Percentiles rank a stretch among this genome's conserved stretches.
phyloP scores from a whole-genome alignment of 495 filamentous ascomycete genomes.

The Xylaria grammica region DNA sequence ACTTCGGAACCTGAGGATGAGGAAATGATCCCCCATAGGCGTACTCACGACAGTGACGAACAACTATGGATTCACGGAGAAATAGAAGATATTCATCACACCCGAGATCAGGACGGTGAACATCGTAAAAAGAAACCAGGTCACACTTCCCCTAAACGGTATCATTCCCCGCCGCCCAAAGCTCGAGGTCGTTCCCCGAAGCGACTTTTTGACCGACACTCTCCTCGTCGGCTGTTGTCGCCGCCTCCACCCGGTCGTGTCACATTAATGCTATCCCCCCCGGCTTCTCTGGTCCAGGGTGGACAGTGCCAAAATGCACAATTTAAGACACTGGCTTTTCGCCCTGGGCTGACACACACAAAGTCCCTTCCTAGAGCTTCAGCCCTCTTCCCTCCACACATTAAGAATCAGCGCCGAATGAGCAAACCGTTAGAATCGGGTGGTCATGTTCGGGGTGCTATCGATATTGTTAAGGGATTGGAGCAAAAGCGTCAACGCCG shows the following conservation, averaged over 20 bases:
- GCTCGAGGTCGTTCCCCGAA: conserved; percentile 57
- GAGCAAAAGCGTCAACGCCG: conserved; percentile 92
- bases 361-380: conserved; percentile 79
- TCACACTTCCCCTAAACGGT: conserved; percentile 47
- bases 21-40: conserved; percentile 63
- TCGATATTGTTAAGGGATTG: conserved; percentile 95
- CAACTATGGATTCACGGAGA: conserved; percentile 63
- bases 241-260: conserved; percentile 54
- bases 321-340: conserved; percentile 66
- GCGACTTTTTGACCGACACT: conserved; percentile 65
- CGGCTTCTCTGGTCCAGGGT: conserved; percentile 45
- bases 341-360: conserved; percentile 68
- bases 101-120: conserved; percentile 39
- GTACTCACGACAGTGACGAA: conserved; percentile 60
- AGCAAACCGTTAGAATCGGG: conserved; percentile 39
- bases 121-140: conserved; percentile 45
- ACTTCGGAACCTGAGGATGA: conserved; percentile 90
- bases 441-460: conserved; percentile 76
- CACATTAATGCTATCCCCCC: conserved; percentile 46
- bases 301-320: conserved; percentile 40
- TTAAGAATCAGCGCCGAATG: conserved; percentile 40
- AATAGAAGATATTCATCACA: conserved; percentile 58
- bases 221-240: conserved; percentile 73
- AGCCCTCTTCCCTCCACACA: conserved; percentile 67
- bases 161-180: conserved; percentile 55